These are phyloP conservation scores for Bimuria novae-zelandiae DNA, from an alignment of 2,329 filamentous ascomycete genomes.

Conservation along the genomic window DNA sequence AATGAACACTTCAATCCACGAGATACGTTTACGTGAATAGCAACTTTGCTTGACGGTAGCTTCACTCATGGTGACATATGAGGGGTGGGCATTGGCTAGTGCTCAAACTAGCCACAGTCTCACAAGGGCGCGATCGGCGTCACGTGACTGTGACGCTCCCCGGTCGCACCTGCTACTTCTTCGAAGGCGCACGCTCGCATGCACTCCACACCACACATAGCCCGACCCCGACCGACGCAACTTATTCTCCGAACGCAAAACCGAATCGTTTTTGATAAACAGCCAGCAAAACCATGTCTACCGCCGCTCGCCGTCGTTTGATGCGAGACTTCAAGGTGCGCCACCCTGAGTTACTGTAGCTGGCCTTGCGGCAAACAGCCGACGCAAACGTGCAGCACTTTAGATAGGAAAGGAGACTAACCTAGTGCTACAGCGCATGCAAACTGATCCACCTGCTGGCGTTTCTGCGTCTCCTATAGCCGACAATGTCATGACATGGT, in stretches of 20 bases:
- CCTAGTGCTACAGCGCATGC: constrained; percentile 76
- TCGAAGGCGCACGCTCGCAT: neutral
- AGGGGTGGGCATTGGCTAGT: too few relatives aligned
- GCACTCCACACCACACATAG: neutral
- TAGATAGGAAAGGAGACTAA: constrained; percentile 12
- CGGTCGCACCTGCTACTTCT: neutral
- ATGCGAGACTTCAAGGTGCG: constrained; percentile 99
- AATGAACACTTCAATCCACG: neutral
- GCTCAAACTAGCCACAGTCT: neutral
- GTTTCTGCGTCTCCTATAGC: constrained; percentile 95
- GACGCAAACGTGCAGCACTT: constrained; percentile 1
- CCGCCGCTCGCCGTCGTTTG: constrained; percentile 88
- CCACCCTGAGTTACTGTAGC: constrained; percentile 21
- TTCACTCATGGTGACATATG: too few relatives aligned
- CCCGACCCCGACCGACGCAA: neutral
- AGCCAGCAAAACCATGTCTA: constrained; percentile 68
- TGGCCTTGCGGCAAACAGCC: constrained; percentile 3
- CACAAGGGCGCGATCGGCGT: too few relatives aligned
- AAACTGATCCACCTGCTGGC: constrained; percentile 95
- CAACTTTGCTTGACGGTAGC: too few relatives aligned
- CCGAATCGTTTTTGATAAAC: neutral
- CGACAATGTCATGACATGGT: constrained; percentile 98
- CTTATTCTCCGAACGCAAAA: neutral
- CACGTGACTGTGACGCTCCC: constrained; percentile 7
- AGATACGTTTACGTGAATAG: neutral